phyloP scores from a whole-genome alignment of 1,284 basidiomycete species.

The Microbotryum saponariae region DNA sequence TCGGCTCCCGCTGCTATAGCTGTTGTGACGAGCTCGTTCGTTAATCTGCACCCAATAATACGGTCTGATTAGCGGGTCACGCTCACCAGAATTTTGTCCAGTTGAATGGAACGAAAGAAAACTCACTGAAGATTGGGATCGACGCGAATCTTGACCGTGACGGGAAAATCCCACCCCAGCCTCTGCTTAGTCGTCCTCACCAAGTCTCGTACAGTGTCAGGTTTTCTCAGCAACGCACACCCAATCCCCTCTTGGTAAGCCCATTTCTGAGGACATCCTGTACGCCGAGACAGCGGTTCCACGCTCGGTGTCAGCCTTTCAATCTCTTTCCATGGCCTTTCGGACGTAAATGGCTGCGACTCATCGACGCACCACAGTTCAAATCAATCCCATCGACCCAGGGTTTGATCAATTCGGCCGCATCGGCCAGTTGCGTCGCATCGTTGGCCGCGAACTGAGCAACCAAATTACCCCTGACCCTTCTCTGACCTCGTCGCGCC shows the following conservation, averaged over 20 bases:
- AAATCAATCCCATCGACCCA: slow-evolving; percentile 53
- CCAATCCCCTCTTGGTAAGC: slow-evolving; percentile 53
- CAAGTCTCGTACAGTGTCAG: slow-evolving; percentile 52
- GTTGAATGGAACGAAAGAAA: not conserved
- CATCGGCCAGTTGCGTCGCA: slow-evolving; percentile 49
- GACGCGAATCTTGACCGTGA: slow-evolving; percentile 54
- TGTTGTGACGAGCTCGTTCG: slow-evolving; percentile 48
- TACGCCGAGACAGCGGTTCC: not conserved
- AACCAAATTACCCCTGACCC: slow-evolving; percentile 48
- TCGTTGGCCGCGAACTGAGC: slow-evolving; percentile 53
- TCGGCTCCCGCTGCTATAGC: slow-evolving; percentile 46
- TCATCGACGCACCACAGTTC: slow-evolving; percentile 46
- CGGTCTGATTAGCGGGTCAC: not conserved
- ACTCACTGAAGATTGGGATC: slow-evolving; percentile 48
- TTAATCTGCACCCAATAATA: slow-evolving; percentile 39
- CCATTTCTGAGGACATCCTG: slow-evolving; percentile 50
- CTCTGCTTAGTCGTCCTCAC: slow-evolving; percentile 49
- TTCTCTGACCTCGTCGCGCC: slow-evolving; percentile 16
- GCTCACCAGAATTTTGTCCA: no score
- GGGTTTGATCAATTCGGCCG: slow-evolving; percentile 49
- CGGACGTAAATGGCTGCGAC: no score
- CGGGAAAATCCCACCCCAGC: slow-evolving; percentile 50
- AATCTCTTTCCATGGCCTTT: no score
- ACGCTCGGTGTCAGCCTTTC: not conserved
- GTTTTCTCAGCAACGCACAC: slow-evolving; percentile 52